These are phyloP conservation scores for Acanthamoeba sp. DNA, from an alignment of 208 protist genomes.

Conservation along the genomic window DNA sequence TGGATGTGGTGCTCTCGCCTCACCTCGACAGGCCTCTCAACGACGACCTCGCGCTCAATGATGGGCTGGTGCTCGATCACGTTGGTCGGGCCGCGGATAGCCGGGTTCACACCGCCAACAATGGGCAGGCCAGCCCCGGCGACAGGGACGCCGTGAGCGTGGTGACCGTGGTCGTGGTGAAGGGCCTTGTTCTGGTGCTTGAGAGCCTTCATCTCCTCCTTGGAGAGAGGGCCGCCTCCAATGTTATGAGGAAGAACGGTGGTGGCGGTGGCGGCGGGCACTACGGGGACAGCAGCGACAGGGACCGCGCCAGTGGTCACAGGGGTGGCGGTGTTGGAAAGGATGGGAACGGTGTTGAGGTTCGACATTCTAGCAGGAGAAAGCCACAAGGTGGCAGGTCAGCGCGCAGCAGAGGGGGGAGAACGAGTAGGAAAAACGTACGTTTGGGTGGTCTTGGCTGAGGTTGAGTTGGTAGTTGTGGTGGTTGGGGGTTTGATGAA, in stretches of 20 bases:
- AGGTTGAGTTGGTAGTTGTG: too few species aligned
- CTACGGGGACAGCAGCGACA: too few species aligned
- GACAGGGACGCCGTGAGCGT: not conserved
- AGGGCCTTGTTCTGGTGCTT: conserved; percentile 31
- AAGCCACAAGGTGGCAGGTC: too few species aligned
- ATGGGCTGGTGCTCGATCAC: conserved; percentile 11
- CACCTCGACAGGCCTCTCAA: not conserved
- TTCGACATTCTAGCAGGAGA: not conserved
- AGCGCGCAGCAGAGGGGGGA: too few species aligned
- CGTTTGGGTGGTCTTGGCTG: too few species aligned
- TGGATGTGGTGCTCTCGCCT: not conserved
- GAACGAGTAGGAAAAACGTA: too few species aligned
- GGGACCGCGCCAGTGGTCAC: too few species aligned
- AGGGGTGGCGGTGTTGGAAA: not conserved
- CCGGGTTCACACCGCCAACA: not conserved
- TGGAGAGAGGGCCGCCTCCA: not conserved
- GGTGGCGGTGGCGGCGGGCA: not conserved
- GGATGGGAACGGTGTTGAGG: not conserved
- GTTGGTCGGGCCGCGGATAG: not conserved
- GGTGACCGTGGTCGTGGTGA: not conserved
- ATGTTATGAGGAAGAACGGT: not conserved
- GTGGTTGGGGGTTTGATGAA: too few species aligned
- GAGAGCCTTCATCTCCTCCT: conserved; percentile 1
- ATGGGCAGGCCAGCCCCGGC: not conserved
- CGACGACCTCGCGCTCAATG: not conserved